These are phyloP conservation scores for Pichia sorboxylosa DNA, from an alignment of 1,139 yeast genomes.

Conservation along the genomic window DNA sequence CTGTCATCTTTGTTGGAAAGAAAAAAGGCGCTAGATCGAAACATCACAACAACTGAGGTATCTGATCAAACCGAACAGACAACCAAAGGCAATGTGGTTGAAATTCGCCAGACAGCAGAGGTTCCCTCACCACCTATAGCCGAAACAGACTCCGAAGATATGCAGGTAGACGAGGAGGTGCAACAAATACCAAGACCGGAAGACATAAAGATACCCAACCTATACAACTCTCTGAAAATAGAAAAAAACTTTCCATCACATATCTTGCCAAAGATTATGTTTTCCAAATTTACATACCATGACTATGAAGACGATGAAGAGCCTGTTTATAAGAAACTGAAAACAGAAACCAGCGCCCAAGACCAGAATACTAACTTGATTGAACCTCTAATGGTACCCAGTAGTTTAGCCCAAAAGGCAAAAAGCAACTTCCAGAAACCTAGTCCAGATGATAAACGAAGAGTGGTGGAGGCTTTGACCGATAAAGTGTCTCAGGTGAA, in stretches of 20 bases:
- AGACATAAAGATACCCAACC: background rate
- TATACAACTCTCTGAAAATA: background rate
- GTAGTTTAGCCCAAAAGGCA: conserved; percentile 29
- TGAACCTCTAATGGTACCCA: conserved; percentile 26
- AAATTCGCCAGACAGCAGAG: no score
- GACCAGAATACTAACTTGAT: background rate
- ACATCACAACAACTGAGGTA: no score
- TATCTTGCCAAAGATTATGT: conserved; percentile 29
- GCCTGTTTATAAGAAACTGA: conserved; percentile 7
- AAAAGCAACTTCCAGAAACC: conserved; percentile 51
- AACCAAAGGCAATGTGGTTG: no score
- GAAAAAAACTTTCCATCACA: conserved; percentile 11
- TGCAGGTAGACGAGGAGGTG: no score
- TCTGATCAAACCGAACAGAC: no score
- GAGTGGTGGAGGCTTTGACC: conserved; percentile 26
- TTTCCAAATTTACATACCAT: conserved; percentile 1
- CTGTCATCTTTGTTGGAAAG: conserved; percentile 1
- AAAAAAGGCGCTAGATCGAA: conserved; percentile 1
- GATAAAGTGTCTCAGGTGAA: conserved; percentile 19
- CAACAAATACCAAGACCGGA: no score
- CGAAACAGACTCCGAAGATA: no score
- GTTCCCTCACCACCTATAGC: no score
- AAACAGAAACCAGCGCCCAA: conserved; percentile 3
- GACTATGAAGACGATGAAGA: background rate
- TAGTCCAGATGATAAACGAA: conserved; percentile 76